Evolutionary conservation across 1,284 basidiomycete species (phyloP), one percentile per base, ranked within the genome.

Genomic region (Sutorius eximius): DNA sequence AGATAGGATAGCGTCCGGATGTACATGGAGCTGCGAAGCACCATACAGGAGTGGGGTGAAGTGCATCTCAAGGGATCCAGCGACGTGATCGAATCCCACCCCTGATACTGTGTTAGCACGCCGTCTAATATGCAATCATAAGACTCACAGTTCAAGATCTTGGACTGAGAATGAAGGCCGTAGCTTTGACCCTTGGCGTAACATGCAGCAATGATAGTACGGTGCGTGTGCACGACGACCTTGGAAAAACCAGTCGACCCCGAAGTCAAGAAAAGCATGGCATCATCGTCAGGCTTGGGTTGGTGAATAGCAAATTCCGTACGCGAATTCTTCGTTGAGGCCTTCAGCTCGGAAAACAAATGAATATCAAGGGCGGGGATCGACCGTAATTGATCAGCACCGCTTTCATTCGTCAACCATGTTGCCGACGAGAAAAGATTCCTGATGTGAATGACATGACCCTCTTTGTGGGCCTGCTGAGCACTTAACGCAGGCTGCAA

Each of bases 31-130:
- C 18, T 69, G 67, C n/a, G 66, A 66, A 20, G 68, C 59, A 30
- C 70, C 70, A 5, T 45, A 71, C 9, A 69, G 22, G 0, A 69
- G 59, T 13, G 67, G 67, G 0, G 67, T 52, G 3, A 67, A 27
- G 15, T 68, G 68, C 69, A 68, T 68, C 43, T 68, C 66, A 3
- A 68, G 56, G 5, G 71, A 73, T 15, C 71, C 71, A 9, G 72
- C 72, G 18, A 73, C 72, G 45, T 73, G 72, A 43, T 73, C 72
- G 18, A 16, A 2, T 32, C 18, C 22, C 22, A 24, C 22, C 22
- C 22, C 22, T 24, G 22, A 24, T 24, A 5, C 22, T 24, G 22
- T 24, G 24, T 66, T 10, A 69, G 56, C 3, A 36, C n/a, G 20
- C 3, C 0, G 12, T 30, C 18, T 4, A 7, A 8, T 5, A 10